phyloP scores from a whole-genome alignment of 2,329 filamentous ascomycete genomes.

The Talaromyces verruculosus region DNA sequence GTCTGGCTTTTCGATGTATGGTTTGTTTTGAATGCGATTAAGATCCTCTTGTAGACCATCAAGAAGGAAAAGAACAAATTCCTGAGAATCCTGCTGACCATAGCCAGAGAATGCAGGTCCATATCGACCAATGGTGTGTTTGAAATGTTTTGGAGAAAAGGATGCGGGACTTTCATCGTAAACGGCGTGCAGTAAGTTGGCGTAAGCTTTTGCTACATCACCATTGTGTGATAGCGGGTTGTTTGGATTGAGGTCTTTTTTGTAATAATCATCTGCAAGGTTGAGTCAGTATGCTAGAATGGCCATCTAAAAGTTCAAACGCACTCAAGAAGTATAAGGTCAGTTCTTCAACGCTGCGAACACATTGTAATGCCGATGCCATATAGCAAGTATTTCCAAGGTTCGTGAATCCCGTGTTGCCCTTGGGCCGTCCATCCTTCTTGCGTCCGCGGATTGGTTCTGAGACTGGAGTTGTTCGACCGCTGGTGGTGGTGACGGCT shows the following conservation, averaged over 20 bases:
- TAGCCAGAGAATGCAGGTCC: slow-evolving; percentile 88
- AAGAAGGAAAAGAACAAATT: slow-evolving; percentile 91
- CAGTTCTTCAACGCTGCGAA: slow-evolving; percentile 89
- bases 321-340: slow-evolving; percentile 79
- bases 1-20: slow-evolving; percentile 95
- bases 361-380: slow-evolving; percentile 95
- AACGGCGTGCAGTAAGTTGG: slow-evolving; percentile 70
- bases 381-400: slow-evolving; percentile 98
- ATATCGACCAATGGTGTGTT: slow-evolving; percentile 74
- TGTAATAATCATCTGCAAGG: slow-evolving; percentile 61
- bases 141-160: slow-evolving; percentile 78
- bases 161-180: slow-evolving; percentile 70
- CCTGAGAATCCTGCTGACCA: slow-evolving; percentile 95
- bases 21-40: slow-evolving; percentile 91
- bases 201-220: slow-evolving; percentile 82
- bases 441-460: slow-evolving; percentile 68
- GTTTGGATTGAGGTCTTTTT: slow-evolving; percentile 75
- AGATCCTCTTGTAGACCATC: slow-evolving; percentile 94
- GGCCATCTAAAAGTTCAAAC: slow-evolving; percentile 16
- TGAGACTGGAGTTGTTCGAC: slow-evolving; percentile 68
- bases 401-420: slow-evolving; percentile 81
- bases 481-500: slow-evolving; percentile 48
- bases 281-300: slow-evolving; percentile 16
- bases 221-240: slow-evolving; percentile 87
- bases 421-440: slow-evolving; percentile 67